Percentiles rank a stretch among this genome's conserved stretches.
Conservation (phyloP, 345 rosid genomes). For the Boechera stricta region DNA sequence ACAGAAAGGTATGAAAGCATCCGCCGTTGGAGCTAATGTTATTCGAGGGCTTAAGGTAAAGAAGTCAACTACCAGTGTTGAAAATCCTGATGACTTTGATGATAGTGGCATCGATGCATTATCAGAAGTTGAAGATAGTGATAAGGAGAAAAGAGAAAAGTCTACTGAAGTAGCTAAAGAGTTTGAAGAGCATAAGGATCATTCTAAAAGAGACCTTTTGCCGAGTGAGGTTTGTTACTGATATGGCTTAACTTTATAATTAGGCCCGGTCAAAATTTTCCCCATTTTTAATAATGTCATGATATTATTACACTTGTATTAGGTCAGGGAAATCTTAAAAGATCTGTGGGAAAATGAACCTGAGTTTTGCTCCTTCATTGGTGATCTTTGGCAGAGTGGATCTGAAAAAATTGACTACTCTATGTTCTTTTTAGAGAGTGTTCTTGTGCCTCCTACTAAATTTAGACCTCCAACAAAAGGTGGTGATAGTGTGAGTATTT, state of each 20-base stretch:
- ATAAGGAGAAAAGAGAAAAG: conserved; percentile 45
- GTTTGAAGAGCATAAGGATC: conserved; percentile 47
- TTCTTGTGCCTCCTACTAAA: conserved; percentile 89
- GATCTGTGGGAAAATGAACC: conserved; percentile 84
- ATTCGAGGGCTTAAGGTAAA: conserved; percentile 50
- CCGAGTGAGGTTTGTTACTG: conserved; percentile 70
- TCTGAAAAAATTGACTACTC: conserved; percentile 54
- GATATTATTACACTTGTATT: conserved; percentile 30
- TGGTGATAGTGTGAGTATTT: conserved; percentile 81
- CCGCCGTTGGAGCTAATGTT: conserved; percentile 55
- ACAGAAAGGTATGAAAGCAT: conserved; percentile 57
- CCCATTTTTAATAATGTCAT: conserved; percentile 24
- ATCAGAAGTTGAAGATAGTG: conserved; percentile 42
- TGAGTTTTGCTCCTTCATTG: conserved; percentile 74
- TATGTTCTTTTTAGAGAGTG: conserved; percentile 80
- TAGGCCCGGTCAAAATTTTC: not conserved
- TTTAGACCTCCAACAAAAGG: conserved; percentile 89
- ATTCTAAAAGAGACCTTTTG: conserved; percentile 57
- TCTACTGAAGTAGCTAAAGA: conserved; percentile 40
- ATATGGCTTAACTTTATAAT: conserved; percentile 9
- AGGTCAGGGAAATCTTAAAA: conserved; percentile 69
- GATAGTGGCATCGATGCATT: conserved; percentile 41
- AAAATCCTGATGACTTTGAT: conserved; percentile 46
- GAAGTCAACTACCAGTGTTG: conserved; percentile 50
- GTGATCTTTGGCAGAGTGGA: conserved; percentile 72